phyloP scores from a whole-genome alignment of 257 asterid genomes.

The Petunia secreta region DNA sequence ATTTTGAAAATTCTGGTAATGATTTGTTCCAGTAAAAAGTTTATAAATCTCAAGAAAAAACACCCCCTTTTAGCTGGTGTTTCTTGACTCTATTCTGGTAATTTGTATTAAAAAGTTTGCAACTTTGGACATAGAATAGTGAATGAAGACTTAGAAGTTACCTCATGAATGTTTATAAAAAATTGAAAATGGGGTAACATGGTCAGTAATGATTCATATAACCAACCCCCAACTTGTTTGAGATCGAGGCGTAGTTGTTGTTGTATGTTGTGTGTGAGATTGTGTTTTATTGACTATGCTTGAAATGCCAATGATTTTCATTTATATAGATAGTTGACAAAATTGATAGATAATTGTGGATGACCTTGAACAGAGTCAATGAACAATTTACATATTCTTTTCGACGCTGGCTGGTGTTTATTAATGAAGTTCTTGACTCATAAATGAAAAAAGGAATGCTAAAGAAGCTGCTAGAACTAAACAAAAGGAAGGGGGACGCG shows the following conservation, averaged over 20 bases:
- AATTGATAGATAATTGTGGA: constrained; percentile 1
- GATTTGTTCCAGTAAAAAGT: not conserved
- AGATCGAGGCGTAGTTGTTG: no score
- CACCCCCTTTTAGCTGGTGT: not conserved
- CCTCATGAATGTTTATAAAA: not conserved
- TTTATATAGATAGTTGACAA: not conserved
- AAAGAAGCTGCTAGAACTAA: not conserved
- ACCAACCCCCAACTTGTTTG: no score
- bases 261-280: not conserved
- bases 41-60: not conserved
- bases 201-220: no score
- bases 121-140: not conserved
- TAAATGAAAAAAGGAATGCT: not conserved
- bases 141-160: not conserved
- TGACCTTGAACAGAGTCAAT: not conserved
- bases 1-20: not conserved
- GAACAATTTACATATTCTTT: not conserved
- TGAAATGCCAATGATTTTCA: not conserved
- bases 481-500: no score
- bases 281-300: not conserved
- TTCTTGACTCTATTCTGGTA: not conserved
- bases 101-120: not conserved
- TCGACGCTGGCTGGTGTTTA: not conserved
- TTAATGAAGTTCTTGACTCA: not conserved
- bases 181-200: no score